Base-by-base conservation (phyloP, 1,284 basidiomycete species). In the Gymnopus androsaceus region DNA sequence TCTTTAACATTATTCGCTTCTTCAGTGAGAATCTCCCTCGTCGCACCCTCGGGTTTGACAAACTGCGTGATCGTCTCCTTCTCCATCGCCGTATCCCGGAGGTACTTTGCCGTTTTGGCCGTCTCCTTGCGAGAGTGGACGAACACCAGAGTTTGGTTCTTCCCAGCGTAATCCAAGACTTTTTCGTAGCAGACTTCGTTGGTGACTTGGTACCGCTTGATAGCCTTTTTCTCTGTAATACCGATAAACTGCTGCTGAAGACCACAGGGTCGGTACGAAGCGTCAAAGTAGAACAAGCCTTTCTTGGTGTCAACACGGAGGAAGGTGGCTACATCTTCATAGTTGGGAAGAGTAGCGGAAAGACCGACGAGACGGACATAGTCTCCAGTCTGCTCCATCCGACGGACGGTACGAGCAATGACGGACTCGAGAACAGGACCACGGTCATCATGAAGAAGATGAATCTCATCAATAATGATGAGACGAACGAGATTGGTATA, bases 171-270 rank as follows among this genome's bases (percentile, higher is more conserved):
- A 65, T 97, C 94, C 28, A 96, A 83, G 0, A 97, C 92, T 77
- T 99, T 99, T 72, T 99, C 96, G 77, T 99, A 99, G 71, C 95
- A 97, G 38, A 99, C 95, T 70, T 99, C 95, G 75, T 99, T 99
- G 84, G 95, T 96, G 59, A 98, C 88, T 69, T 98, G 95, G 68
- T 96, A 92, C 3, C 97, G 87, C 73, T 97, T 98, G 81, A 99
- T 98, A 0, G 97, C 97, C 75, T 98, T 99, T 81, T 98, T 98
- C 78, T 99, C 97, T 0, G 96, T 98, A 60, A 99, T 88, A 59
- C 97, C 97, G 61, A 99, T 88, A 72, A 98, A 98, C 67, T 98
- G 94, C 65, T 98, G 95, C 69, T 96, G 94, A 34, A 99, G 85
- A 1, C 89, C 92, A 67, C 96, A 98, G 9, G 97, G 97, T 45